Conservation (phyloP, 1,284 basidiomycete species). For the Abortiporus biennis region DNA sequence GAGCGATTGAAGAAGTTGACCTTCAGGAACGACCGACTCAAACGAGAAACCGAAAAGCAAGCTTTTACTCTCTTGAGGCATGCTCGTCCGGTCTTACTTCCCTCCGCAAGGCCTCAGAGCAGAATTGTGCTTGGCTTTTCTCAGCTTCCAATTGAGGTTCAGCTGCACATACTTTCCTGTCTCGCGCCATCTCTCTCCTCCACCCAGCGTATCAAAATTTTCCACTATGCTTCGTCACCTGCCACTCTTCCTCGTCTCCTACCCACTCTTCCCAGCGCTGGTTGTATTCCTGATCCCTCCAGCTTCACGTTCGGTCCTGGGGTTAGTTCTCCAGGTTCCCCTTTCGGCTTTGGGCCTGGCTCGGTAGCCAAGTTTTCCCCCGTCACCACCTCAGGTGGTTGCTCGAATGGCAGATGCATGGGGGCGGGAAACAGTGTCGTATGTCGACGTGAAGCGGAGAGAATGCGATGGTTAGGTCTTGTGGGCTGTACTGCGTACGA, state of each 20-base stretch:
- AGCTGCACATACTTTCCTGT: slow-evolving; percentile 50
- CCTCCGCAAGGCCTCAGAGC: slow-evolving; percentile 4
- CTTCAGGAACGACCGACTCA: slow-evolving; percentile 42
- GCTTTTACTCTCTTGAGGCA: slow-evolving; percentile 47
- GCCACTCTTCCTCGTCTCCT: slow-evolving; percentile 50
- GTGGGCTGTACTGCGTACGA: slow-evolving; percentile 47
- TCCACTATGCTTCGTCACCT: slow-evolving; percentile 44
- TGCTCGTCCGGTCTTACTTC: slow-evolving; percentile 43
- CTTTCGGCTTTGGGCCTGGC: slow-evolving; percentile 14
- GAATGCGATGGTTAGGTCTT: slow-evolving; percentile 35
- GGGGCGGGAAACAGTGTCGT: slow-evolving; percentile 29
- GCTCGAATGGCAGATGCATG: slow-evolving; percentile 29
- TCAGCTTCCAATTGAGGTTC: slow-evolving; percentile 54
- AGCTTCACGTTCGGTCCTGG: slow-evolving; percentile 16
- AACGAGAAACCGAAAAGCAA: slow-evolving; percentile 38
- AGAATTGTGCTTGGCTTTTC: slow-evolving; percentile 17
- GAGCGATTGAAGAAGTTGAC: slow-evolving; percentile 33
- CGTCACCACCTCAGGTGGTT: too few relatives aligned
- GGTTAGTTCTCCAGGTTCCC: slow-evolving; percentile 13
- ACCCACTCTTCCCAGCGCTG: slow-evolving; percentile 21
- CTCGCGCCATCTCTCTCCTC: slow-evolving; percentile 53
- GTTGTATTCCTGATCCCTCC: slow-evolving; percentile 30
- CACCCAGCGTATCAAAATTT: slow-evolving; percentile 50
- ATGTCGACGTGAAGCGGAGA: slow-evolving; percentile 36
- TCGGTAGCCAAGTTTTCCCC: slow-evolving; percentile 6